Evolutionary conservation across 129 eudicot genomes (phyloP), one percentile per base, ranked within the genome.

Genomic region (Flaveria ramosissima): DNA sequence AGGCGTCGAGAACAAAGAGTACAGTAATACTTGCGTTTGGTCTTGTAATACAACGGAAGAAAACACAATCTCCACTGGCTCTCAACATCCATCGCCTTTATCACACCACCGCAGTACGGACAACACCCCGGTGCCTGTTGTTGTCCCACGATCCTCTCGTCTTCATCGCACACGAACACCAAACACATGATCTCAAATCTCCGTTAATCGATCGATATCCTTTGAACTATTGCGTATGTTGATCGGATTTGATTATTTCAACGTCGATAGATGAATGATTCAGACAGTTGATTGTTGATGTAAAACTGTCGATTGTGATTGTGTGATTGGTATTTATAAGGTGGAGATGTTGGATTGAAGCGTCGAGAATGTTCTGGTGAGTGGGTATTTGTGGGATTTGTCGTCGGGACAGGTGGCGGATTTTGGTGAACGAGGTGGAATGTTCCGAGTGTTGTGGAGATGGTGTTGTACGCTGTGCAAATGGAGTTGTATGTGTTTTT

Each of bases 121-220:
- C 97, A 92, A 12, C 88, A 78, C 6, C 96, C 97, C 30, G 93
- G 84, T 13, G 97, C 97, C 61, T 77, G 68, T 39, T 87, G 81
- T 69, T 93, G 76, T 10, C 93, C 88, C 2, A 86, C 61, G 71
- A 89, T 83, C 80, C 86, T 68, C 81, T 89, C 91, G 6, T 92
- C 96, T 60, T 92, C 86, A 82, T 92, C 96, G 72, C 97, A 89
- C 13, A 89, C 86, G 68, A 92, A 89, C 77, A 89, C 96, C 78
- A 92, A 78, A 43, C 90, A 84, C 90, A 86, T 85, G 11, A 1
- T 70, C 26, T 17, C 26, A 43, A 47, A 12, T 1, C 27, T 30
- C 52, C 6, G 10, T 23, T 27, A 27, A 27, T 3, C 10, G 3
- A 32, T 32, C 10, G 1, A 36, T 36, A 36, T 36, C 41, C 41